These are phyloP conservation scores for Plasmopara viticola DNA, from an alignment of 352 stramenopile species.

Conservation along the genomic window DNA sequence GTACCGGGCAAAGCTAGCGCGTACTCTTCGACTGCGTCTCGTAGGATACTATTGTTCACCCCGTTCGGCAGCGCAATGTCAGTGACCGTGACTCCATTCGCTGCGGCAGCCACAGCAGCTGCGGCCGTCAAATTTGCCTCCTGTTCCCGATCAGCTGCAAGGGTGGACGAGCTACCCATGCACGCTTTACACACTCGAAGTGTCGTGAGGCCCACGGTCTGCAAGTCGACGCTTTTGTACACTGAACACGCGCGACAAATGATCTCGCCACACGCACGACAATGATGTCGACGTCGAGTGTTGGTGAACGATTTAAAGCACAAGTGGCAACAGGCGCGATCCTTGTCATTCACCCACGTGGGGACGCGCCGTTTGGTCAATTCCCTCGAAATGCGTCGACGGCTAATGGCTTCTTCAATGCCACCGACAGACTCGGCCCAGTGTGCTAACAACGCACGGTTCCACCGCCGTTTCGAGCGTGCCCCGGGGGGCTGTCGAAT, in stretches of 20 bases:
- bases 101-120: constrained; percentile 10
- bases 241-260: constrained; percentile 78
- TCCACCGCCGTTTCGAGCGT: constrained; percentile 46
- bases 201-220: constrained; percentile 64
- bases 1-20: constrained; percentile 56
- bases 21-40: constrained; percentile 66
- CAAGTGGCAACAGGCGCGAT: constrained; percentile 74
- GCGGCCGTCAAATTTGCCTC: constrained; percentile 18
- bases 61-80: constrained; percentile 30
- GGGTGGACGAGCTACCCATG: constrained; percentile 51
- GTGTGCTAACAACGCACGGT: constrained; percentile 58
- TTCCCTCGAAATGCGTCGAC: constrained; percentile 65
- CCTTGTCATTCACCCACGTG: constrained; percentile 77
- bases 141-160: constrained; percentile 10
- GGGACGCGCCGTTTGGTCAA: constrained; percentile 61
- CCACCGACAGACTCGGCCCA: constrained; percentile 61
- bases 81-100: constrained; percentile 12
- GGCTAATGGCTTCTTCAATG: constrained; percentile 65
- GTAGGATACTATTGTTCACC: constrained; percentile 36
- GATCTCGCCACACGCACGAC: constrained; percentile 76
- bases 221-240: constrained; percentile 72
- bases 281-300: constrained; percentile 75
- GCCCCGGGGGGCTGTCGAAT: constrained; percentile 68
- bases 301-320: constrained; percentile 81
- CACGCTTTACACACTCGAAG: constrained; percentile 75